Percentiles rank a stretch among this genome's conserved stretches.
Conservation (phyloP, 139 green algal genomes). For the Chlamydomonas incerta region DNA sequence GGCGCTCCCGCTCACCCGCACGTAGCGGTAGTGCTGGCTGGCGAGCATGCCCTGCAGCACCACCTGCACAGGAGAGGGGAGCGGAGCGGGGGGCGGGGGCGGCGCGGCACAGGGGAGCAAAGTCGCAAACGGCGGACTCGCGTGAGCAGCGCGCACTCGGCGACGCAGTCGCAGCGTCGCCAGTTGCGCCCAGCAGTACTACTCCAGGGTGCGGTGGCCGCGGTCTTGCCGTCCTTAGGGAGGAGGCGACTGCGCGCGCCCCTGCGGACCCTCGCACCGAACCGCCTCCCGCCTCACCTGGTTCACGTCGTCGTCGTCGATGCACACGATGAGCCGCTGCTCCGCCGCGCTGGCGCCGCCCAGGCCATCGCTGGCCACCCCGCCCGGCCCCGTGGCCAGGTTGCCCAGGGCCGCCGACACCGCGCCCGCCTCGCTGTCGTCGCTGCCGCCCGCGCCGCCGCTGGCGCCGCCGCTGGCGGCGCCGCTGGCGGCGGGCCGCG, state of each 20-base stretch:
- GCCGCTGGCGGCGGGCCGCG: not conserved
- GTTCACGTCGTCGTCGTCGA: slow-evolving; percentile 64
- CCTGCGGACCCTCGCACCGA: too few relatives aligned
- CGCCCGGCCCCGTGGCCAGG: not conserved
- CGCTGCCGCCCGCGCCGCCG: not conserved
- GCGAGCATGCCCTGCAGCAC: slow-evolving; percentile 59
- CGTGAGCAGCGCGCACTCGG: too few relatives aligned
- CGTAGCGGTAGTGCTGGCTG: slow-evolving; percentile 52
- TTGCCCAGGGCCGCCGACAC: not conserved
- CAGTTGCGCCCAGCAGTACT: too few relatives aligned
- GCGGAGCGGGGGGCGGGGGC: too few relatives aligned
- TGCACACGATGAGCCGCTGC: slow-evolving; percentile 50
- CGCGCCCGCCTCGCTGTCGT: not conserved
- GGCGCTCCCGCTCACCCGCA: not conserved
- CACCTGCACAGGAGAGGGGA: slow-evolving; percentile 2
- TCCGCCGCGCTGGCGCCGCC: not conserved
- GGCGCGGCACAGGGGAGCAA: too few relatives aligned
- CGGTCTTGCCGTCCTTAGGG: too few relatives aligned
- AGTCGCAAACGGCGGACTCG: too few relatives aligned
- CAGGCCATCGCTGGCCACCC: not conserved
- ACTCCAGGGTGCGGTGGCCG: too few relatives aligned
- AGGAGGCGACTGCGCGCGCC: too few relatives aligned
- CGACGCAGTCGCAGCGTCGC: too few relatives aligned
- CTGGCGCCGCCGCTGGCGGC: not conserved
- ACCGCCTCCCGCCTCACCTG: too few relatives aligned